Percentiles rank a stretch among this genome's conserved stretches.
Evolutionary conservation across 75 land plant species (phyloP).

Genomic region (Cryptomeria japonica): DNA sequence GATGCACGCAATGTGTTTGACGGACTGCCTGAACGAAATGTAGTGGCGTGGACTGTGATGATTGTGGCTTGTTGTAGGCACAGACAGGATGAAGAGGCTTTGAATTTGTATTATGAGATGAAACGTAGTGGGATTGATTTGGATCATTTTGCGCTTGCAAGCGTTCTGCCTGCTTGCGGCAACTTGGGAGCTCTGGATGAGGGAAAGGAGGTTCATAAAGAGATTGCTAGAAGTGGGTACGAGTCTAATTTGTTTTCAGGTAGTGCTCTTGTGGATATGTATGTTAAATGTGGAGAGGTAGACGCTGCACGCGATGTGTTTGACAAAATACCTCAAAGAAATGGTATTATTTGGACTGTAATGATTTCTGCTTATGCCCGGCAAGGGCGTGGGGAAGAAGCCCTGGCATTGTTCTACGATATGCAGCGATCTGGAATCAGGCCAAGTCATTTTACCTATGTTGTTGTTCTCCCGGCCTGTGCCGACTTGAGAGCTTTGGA

Average conservation of each 20-base stretch:
- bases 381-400: constrained; percentile 18
- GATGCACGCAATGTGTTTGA: constrained; percentile 14
- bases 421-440: constrained; percentile 3
- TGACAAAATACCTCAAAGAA: constrained; percentile 14
- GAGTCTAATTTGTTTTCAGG: constrained; percentile 10
- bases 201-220: constrained; percentile 7
- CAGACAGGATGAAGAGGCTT: not conserved
- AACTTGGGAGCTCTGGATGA: constrained; percentile 9
- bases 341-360: constrained; percentile 17
- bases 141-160: constrained; percentile 10
- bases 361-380: constrained; percentile 16
- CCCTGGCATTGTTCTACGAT: constrained; percentile 12
- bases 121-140: not conserved
- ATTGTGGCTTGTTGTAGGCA: constrained; percentile 17
- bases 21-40: constrained; percentile 6
- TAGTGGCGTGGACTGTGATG: constrained; percentile 17
- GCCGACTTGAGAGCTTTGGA: not conserved
- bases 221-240: constrained; percentile 12
- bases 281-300: constrained; percentile 16
- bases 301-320: constrained; percentile 22
- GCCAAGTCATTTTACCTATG: constrained; percentile 4
- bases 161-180: constrained; percentile 12
- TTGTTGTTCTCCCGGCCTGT: constrained; percentile 9
- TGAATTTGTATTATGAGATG: constrained; percentile 13
- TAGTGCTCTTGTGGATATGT: constrained; percentile 22